Evolutionary conservation across 768 basidiomycete species (phyloP).

Genomic region (Coprinellus aureogranulatus): DNA sequence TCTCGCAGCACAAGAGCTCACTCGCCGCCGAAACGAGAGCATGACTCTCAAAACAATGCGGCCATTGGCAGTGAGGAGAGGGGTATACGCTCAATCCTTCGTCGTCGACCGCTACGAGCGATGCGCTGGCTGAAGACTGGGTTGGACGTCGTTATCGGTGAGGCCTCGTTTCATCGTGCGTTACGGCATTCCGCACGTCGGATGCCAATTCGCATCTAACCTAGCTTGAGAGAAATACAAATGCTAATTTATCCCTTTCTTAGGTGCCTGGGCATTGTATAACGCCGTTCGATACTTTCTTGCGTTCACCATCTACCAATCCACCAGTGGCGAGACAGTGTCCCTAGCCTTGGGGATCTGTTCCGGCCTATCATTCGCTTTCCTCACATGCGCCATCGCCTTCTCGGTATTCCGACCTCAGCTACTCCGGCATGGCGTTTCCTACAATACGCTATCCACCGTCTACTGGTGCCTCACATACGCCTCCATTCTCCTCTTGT

Average conservation of each 20-base stretch:
- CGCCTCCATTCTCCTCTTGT: conserved; percentile 44
- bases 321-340: conserved; percentile 37
- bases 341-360: conserved; percentile 50
- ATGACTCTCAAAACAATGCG: conserved; percentile 26
- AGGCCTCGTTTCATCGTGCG: conserved; percentile 10
- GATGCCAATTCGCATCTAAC: background rate
- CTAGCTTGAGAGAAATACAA: background rate
- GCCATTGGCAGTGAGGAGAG: conserved; percentile 20
- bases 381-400: conserved; percentile 35
- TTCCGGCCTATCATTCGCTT: conserved; percentile 40
- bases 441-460: conserved; percentile 24
- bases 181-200: background rate
- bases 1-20: conserved; percentile 27
- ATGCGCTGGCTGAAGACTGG: conserved; percentile 25
- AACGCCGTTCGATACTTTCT: conserved; percentile 65
- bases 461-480: conserved; percentile 32
- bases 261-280: conserved; percentile 62
- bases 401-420: conserved; percentile 40
- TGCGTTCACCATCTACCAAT: conserved; percentile 46
- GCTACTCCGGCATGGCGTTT: conserved; percentile 30
- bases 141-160: conserved; percentile 39
- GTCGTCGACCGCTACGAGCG: conserved; percentile 23
- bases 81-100: conserved; percentile 1
- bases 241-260: background rate
- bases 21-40: conserved; percentile 25